Conservation (phyloP, 2,329 filamentous ascomycete genomes). For the Colletotrichum australisinense region DNA sequence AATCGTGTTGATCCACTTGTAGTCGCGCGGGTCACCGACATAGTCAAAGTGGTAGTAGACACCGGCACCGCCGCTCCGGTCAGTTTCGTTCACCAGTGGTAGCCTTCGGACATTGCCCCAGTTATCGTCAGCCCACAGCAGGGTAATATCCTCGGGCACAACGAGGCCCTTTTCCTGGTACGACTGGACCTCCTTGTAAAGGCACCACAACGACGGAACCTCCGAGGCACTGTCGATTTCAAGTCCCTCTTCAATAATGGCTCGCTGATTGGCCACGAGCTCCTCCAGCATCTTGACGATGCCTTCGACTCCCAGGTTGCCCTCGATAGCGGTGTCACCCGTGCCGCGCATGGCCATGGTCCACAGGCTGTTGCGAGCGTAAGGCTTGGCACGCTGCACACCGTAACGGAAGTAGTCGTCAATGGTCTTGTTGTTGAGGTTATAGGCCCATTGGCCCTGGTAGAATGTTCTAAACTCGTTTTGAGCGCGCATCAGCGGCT, state of each 20-base stretch:
- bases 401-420: constrained; percentile 77
- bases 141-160: constrained; percentile 72
- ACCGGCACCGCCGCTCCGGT: constrained; percentile 71
- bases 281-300: constrained; percentile 70
- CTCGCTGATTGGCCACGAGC: constrained; percentile 69
- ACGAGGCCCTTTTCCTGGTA: constrained; percentile 73
- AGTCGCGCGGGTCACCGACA: constrained; percentile 58
- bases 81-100: constrained; percentile 68
- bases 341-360: constrained; percentile 79
- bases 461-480: constrained; percentile 66
- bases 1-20: constrained; percentile 74
- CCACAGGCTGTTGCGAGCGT: constrained; percentile 72
- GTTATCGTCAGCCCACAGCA: constrained; percentile 78
- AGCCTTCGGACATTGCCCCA: constrained; percentile 74
- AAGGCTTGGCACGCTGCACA: constrained; percentile 72
- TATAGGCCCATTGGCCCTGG: constrained; percentile 75
- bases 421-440: constrained; percentile 76
- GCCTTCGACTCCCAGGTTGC: constrained; percentile 61
- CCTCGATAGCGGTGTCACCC: constrained; percentile 71
- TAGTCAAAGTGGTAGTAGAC: constrained; percentile 73
- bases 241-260: constrained; percentile 68
- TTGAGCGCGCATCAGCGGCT: constrained; percentile 74
- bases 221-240: constrained; percentile 58
- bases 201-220: constrained; percentile 77
- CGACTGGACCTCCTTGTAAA: constrained; percentile 80